Percentiles rank a stretch among this genome's conserved stretches.
Evolutionary conservation across 164 flowering plant genomes (phyloP).

Genomic region (Liriodendron chinense): DNA sequence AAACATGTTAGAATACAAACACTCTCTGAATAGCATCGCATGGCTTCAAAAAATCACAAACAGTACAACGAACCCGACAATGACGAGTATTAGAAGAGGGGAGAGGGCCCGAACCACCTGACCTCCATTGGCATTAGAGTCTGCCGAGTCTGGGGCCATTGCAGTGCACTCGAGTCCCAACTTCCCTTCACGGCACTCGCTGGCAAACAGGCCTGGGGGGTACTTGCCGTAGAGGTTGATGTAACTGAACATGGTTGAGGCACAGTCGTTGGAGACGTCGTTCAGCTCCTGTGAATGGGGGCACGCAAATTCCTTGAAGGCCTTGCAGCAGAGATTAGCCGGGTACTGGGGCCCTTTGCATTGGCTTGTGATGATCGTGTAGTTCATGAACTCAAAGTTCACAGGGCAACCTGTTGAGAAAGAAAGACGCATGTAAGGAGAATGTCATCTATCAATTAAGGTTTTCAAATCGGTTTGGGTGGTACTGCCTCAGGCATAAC

Average conservation of each 20-base stretch:
- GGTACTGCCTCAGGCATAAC: neutral
- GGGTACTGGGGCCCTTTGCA: conserved; percentile 57
- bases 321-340: conserved; percentile 33
- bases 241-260: conserved; percentile 47
- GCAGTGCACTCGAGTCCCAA: conserved; percentile 35
- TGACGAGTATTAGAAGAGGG: neutral
- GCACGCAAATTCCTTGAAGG: conserved; percentile 47
- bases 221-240: conserved; percentile 33
- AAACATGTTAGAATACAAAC: too few species aligned
- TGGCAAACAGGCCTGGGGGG: conserved; percentile 51
- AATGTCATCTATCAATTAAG: neutral
- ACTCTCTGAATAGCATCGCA: too few species aligned
- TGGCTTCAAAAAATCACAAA: neutral
- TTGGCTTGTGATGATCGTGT: conserved; percentile 53
- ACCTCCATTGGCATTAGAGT: conserved; percentile 3
- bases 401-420: conserved; percentile 36
- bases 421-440: neutral
- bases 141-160: conserved; percentile 2
- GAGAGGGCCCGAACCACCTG: neutral
- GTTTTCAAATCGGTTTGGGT: neutral
- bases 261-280: conserved; percentile 42
- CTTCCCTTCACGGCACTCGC: conserved; percentile 28
- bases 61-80: neutral
- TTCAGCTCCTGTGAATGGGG: conserved; percentile 28
- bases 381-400: conserved; percentile 46